These are phyloP conservation scores for Solioccasus polychromus DNA, from an alignment of 768 basidiomycete genomes.

Conservation along the genomic window DNA sequence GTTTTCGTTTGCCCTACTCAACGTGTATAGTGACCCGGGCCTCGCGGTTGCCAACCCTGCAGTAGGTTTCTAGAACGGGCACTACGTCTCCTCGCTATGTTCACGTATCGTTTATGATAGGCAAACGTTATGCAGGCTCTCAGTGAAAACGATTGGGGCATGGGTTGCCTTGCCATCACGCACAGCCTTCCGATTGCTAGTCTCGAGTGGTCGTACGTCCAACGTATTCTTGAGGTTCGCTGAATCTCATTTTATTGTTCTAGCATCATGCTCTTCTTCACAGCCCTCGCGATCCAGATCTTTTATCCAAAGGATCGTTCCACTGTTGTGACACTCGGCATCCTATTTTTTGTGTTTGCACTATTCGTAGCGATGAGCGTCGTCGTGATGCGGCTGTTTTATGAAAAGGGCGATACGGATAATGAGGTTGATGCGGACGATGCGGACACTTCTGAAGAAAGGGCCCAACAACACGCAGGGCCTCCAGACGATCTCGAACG, in stretches of 20 bases:
- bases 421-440: background rate
- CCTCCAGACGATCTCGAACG: too few relatives aligned
- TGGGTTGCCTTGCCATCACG: slow-evolving; percentile 11
- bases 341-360: slow-evolving; percentile 7
- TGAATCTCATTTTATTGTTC: background rate
- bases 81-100: background rate
- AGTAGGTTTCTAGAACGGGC: slow-evolving; percentile 3
- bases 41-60: slow-evolving; percentile 1
- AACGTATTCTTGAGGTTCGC: background rate
- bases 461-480: too few relatives aligned
- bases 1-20: slow-evolving; percentile 9
- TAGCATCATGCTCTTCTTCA: slow-evolving; percentile 9
- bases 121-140: slow-evolving; percentile 2
- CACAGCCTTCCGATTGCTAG: slow-evolving; percentile 14
- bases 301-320: slow-evolving; percentile 3
- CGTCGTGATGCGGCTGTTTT: slow-evolving; percentile 4
- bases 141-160: slow-evolving; percentile 1
- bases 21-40: slow-evolving; percentile 10
- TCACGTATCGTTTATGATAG: background rate
- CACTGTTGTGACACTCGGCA: background rate
- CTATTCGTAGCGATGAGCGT: background rate
- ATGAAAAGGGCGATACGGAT: background rate
- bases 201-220: slow-evolving; percentile 17
- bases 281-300: slow-evolving; percentile 7
- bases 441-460: background rate